Evolutionary conservation across 2,329 filamentous ascomycete species (phyloP), one percentile per base, ranked within the genome.

Genomic region (Neodidymelliopsis sp.): DNA sequence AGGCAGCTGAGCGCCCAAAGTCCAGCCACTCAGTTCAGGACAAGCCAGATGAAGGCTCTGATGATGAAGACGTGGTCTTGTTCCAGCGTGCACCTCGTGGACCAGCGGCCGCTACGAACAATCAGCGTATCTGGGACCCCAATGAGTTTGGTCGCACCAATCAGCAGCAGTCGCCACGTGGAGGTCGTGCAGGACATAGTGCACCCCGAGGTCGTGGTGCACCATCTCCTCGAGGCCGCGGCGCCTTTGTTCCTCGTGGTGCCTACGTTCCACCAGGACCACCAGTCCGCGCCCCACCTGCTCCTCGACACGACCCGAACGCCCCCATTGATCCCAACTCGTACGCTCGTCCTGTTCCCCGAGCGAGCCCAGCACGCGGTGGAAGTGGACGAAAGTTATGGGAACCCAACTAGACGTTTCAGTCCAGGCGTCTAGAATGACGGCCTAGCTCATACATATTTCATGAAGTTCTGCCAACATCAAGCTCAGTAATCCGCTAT

Each of bases 141-240:
- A 77, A 79, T 53, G 73, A 76, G 15, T 80, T 80, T 54, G 73
- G 66, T n/a, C 73, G 77, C 37, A 59, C 66, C 12, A 65, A 54
- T 13, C 62, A 70, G 15, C 65, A 65, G 12, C 59, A 57, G 19
- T 58, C 60, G 8, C 60, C 58, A n/a, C 68, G 69, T n/a, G 68
- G 71, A 27, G 63, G 65, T 30, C 66, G 69, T 33, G 67, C 65
- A 39, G 63, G 57, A 29, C 59, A 61, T 33, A 45, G 48, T 22
- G 37, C 57, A 11, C 44, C 57, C 37, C 62, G 63, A 45, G 67
- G 65, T 29, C 63, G 62, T 22, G 62, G 62, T 22, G 55, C 54
- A 13, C 46, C 53, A 19, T 38, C 59, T 34, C 29, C 57, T 15
- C 57, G 70, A 34, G 63, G 65, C 22, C 66, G 66, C 39, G 66